These are phyloP conservation scores for Steccherinum ochraceum DNA, from an alignment of 768 basidiomycete genomes.

Conservation along the genomic window DNA sequence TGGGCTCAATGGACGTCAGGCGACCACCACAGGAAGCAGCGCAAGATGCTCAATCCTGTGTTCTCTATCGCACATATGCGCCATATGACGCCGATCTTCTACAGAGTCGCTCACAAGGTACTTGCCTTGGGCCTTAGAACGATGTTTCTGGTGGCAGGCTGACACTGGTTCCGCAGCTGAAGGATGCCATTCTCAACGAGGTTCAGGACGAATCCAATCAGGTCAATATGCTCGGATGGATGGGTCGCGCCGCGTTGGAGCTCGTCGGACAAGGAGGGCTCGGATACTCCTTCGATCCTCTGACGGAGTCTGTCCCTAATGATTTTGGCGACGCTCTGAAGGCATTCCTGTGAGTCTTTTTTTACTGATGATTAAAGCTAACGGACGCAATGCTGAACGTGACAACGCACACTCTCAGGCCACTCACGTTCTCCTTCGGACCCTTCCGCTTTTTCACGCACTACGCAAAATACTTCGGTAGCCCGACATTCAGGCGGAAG, in stretches of 20 bases:
- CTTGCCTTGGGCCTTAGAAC: too few species aligned
- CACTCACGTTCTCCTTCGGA: neutral
- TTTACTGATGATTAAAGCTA: too few species aligned
- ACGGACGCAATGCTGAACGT: too few species aligned
- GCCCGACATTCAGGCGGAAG: neutral
- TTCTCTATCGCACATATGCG: conserved; percentile 24
- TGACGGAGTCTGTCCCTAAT: neutral
- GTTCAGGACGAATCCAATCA: neutral
- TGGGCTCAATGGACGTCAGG: too few species aligned
- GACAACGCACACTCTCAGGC: too few species aligned
- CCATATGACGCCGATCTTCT: conserved; percentile 18
- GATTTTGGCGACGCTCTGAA: conserved; percentile 6
- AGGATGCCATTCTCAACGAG: neutral
- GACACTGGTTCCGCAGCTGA: neutral
- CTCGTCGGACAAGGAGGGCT: conserved; percentile 11
- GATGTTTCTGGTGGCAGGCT: neutral
- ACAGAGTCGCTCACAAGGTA: conserved; percentile 15
- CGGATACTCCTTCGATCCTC: conserved; percentile 11
- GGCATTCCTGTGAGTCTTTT: neutral
- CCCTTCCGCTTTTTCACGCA: neutral
- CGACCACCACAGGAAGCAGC: conserved; percentile 22
- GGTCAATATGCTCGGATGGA: conserved; percentile 12
- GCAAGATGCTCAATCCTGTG: conserved; percentile 25
- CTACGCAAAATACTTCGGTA: neutral
- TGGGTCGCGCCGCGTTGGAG: conserved; percentile 13